These are phyloP conservation scores for Phytophthora brassicae DNA, from an alignment of 352 stramenopile genomes.

Conservation along the genomic window DNA sequence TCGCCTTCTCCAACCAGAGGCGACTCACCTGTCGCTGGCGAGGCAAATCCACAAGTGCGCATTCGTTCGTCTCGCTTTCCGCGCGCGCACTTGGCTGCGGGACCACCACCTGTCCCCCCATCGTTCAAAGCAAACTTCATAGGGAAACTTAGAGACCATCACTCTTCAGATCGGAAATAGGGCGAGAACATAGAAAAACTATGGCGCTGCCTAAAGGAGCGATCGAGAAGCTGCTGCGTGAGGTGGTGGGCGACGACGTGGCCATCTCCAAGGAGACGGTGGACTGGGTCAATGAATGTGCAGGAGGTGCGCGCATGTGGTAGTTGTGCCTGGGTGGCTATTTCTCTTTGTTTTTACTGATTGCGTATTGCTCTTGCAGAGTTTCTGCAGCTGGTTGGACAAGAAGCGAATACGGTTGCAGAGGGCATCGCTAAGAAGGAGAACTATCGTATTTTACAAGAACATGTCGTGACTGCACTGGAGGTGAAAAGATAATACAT, in stretches of 20 bases:
- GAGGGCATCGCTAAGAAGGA: conserved; percentile 54
- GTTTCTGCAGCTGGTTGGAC: conserved; percentile 49
- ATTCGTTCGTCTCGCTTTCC: background rate
- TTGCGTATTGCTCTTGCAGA: conserved; percentile 30
- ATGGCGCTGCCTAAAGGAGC: conserved; percentile 10
- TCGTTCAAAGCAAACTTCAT: conserved; percentile 17
- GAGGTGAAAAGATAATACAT: conserved; percentile 28
- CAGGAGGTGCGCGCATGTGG: conserved; percentile 32
- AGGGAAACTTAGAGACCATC: background rate
- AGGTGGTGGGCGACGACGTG: conserved; percentile 57
- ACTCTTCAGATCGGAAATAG: background rate
- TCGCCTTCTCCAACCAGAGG: conserved; percentile 64
- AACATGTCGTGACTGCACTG: conserved; percentile 58
- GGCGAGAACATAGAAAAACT: background rate
- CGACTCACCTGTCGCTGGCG: conserved; percentile 38
- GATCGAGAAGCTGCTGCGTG: conserved; percentile 47
- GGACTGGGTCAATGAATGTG: conserved; percentile 67
- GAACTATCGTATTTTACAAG: conserved; percentile 68
- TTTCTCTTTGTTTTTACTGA: too few relatives aligned
- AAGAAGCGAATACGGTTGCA: conserved; percentile 53
- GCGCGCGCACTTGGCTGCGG: conserved; percentile 21
- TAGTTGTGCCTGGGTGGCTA: too few relatives aligned
- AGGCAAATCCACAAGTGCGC: conserved; percentile 4
- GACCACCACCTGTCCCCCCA: conserved; percentile 27
- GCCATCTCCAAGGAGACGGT: conserved; percentile 63